Evolutionary conservation across 495 filamentous ascomycete genomes (phyloP), one percentile per base, ranked within the genome.

Genomic region (Penicillium lagena): DNA sequence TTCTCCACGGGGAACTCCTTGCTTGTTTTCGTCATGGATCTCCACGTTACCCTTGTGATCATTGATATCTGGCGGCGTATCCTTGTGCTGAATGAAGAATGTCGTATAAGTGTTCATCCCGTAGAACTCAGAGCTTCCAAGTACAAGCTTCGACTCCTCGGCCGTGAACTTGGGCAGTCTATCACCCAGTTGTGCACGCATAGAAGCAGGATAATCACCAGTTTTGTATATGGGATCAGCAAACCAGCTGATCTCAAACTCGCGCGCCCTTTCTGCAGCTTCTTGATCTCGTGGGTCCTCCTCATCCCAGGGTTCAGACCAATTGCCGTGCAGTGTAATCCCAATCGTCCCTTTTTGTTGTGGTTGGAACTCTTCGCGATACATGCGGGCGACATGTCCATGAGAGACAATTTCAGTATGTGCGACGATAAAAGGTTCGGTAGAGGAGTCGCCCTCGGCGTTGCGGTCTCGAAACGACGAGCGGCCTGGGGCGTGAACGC

Each of bases 41-140:
- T 70, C 58, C 29, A 73, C 56, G 53, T 75, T 72, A 1, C 72
- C 72, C 34, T 70, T 68, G 38, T 66, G 58, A 47, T 75, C 72
- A 43, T 70, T 69, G 39, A 59, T 56, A 46, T 67, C 67, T 3
- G 69, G 47, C 0, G 59, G 61, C 1, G 66, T 59, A 13, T 54
- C 50, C 15, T 46, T 60, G 45, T 74, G 67, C 39, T 63, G 63
- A 39, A 72, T 52, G 46, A 71, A 74, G 45, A 72, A 71, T 14
- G 69, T 59, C 3, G 72, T 74, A 54, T 76, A 75, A 29, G 61
- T 65, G 50, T 74, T 76, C 72, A 75, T 76, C 7, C 70, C 72
- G 51, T 75, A 76, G 45, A 75, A 76, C 43, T 74, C 72, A 5
- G 66, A 70, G 34, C 66, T 70, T 10, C 69, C 71, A 10, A 67